Evolutionary conservation across 1,284 basidiomycete genomes (phyloP).

Genomic region (Austroboletus niveus): DNA sequence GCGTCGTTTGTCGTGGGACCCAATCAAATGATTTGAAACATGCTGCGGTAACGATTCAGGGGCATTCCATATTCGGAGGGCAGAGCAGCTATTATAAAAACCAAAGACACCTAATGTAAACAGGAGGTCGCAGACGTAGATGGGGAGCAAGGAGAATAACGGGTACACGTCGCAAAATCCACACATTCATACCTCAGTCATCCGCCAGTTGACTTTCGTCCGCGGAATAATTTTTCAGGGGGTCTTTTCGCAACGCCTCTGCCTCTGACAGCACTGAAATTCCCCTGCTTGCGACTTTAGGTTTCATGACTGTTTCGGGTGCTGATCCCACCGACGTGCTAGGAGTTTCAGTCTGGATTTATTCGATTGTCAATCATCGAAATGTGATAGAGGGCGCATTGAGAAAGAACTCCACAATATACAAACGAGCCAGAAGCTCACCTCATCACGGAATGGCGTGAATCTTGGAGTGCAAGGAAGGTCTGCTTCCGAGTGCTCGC

Average conservation of each 20-base stretch:
- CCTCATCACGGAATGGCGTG: constrained; percentile 67
- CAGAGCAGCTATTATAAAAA: constrained; percentile 4
- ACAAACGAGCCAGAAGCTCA: constrained; percentile 30
- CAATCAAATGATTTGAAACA: constrained; percentile 6
- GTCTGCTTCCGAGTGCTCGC: constrained; percentile 17
- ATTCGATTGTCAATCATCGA: constrained; percentile 4
- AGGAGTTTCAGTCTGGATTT: constrained; percentile 25
- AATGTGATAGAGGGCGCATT: neutral
- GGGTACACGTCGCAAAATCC: neutral
- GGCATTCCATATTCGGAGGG: constrained; percentile 16
- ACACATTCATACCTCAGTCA: constrained; percentile 15
- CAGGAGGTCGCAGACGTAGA: constrained; percentile 4
- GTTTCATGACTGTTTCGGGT: constrained; percentile 61
- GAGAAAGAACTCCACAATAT: constrained; percentile 7
- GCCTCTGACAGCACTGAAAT: constrained; percentile 54
- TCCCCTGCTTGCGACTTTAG: constrained; percentile 44
- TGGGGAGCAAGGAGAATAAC: constrained; percentile 10
- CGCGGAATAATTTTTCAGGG: constrained; percentile 67
- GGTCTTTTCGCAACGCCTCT: constrained; percentile 72
- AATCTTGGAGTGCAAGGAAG: constrained; percentile 54
- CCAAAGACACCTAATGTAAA: constrained; percentile 5
- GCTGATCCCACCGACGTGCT: constrained; percentile 25
- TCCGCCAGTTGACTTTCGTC: constrained; percentile 21
- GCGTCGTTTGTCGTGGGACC: neutral
- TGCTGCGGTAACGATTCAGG: constrained; percentile 19